phyloP scores from a whole-genome alignment of 768 basidiomycete species.

The Russula sp. region DNA sequence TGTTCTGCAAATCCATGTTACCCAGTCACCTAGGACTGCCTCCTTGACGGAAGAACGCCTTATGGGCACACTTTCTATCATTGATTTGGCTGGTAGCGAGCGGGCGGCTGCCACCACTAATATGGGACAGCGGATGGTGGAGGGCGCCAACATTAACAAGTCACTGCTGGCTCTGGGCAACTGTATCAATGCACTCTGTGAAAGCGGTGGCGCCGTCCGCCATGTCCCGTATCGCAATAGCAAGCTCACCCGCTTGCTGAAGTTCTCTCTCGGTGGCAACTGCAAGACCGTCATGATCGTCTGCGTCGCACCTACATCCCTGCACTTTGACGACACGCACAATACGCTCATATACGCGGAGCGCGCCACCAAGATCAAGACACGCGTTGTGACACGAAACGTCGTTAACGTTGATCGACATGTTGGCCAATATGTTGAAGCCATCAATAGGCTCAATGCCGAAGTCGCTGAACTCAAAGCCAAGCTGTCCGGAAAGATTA shows the following conservation, averaged over 20 bases:
- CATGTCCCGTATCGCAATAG: constrained; percentile 97
- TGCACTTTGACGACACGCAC: constrained; percentile 97
- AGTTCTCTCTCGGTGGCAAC: constrained; percentile 97
- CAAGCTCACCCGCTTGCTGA: constrained; percentile 95
- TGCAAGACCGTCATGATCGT: constrained; percentile 99
- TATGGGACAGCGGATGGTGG: constrained; percentile 97
- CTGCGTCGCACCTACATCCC: constrained; percentile 91
- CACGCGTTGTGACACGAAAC: constrained; percentile 93
- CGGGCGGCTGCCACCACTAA: constrained; percentile 94
- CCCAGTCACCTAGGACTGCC: constrained; percentile 81
- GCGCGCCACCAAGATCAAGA: constrained; percentile 97
- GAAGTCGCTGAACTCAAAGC: constrained; percentile 86
- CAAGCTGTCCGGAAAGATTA: constrained; percentile 71
- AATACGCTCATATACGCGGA: constrained; percentile 98
- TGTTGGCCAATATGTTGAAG: constrained; percentile 92
- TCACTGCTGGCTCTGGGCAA: constrained; percentile 95
- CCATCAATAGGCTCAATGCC: constrained; percentile 82
- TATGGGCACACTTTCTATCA: constrained; percentile 92
- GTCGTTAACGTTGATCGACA: constrained; percentile 93
- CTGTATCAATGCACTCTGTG: constrained; percentile 98
- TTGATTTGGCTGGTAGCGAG: constrained; percentile 97
- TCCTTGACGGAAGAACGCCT: constrained; percentile 77
- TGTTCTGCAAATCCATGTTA: constrained; percentile 92
- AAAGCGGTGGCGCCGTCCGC: constrained; percentile 80
- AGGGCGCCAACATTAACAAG: constrained; percentile 99